Conservation (phyloP, 2,329 filamentous ascomycete species). For the Verticillium klebahnii region DNA sequence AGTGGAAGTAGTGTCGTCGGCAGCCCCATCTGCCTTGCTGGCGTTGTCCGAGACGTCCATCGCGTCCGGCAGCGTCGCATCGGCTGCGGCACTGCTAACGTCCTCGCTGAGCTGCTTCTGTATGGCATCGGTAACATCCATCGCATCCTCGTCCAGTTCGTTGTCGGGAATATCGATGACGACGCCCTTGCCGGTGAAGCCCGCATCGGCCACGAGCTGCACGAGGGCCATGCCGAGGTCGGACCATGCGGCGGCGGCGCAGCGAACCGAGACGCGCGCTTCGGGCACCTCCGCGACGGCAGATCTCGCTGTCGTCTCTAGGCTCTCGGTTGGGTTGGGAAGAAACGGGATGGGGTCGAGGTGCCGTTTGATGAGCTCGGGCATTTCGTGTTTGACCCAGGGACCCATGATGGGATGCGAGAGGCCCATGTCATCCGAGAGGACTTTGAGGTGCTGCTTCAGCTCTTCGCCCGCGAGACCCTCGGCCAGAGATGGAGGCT, state of each 20-base stretch:
- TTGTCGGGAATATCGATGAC: slow-evolving; percentile 31
- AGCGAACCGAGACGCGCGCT: slow-evolving; percentile 20
- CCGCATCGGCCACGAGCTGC: slow-evolving; percentile 25
- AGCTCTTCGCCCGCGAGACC: slow-evolving; percentile 59
- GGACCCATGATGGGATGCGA: slow-evolving; percentile 58
- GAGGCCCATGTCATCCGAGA: slow-evolving; percentile 51
- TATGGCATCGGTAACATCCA: slow-evolving; percentile 25
- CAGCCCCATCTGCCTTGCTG: neutral
- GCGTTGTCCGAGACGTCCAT: slow-evolving; percentile 4
- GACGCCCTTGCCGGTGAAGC: slow-evolving; percentile 28
- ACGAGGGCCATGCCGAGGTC: slow-evolving; percentile 37
- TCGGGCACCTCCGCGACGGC: slow-evolving; percentile 6
- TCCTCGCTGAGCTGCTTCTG: slow-evolving; percentile 1
- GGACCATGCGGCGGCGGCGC: slow-evolving; percentile 33
- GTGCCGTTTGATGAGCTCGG: slow-evolving; percentile 44
- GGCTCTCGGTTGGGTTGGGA: slow-evolving; percentile 42
- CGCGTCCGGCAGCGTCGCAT: neutral
- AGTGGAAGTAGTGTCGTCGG: slow-evolving; percentile 16
- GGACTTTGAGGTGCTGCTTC: slow-evolving; percentile 46
- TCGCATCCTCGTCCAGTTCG: slow-evolving; percentile 29
- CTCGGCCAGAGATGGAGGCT: slow-evolving; percentile 59
- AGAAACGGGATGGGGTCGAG: slow-evolving; percentile 61
- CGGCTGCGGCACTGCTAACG: neutral
- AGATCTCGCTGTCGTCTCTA: slow-evolving; percentile 18
- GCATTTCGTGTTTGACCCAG: slow-evolving; percentile 48